These are phyloP conservation scores for Oryza nivara DNA, from an alignment of 176 grass and related monocot species.

Conservation along the genomic window DNA sequence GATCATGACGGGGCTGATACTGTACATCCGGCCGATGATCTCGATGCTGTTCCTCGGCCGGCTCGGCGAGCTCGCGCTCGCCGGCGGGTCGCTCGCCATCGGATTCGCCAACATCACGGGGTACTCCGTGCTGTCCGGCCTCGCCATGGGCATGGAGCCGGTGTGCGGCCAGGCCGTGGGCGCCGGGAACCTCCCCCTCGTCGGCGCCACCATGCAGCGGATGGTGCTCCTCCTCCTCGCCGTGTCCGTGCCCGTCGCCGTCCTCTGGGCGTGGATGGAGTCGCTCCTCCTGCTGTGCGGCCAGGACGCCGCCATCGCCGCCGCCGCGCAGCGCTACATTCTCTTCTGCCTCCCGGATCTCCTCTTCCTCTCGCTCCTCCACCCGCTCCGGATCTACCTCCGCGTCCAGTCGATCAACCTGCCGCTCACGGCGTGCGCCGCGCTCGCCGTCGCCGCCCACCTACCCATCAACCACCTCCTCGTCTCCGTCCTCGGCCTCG, in stretches of 20 bases:
- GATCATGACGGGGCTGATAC: constrained; percentile 80
- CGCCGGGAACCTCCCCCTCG: constrained; percentile 59
- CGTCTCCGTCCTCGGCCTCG: constrained; percentile 64
- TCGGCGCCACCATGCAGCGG: constrained; percentile 77
- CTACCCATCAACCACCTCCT: constrained; percentile 79
- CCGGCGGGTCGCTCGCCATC: constrained; percentile 89
- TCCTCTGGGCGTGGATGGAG: constrained; percentile 80
- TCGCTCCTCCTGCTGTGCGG: constrained; percentile 75
- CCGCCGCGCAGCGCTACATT: constrained; percentile 70
- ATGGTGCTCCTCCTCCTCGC: constrained; percentile 75
- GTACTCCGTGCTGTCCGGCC: constrained; percentile 83
- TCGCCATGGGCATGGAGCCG: constrained; percentile 95
- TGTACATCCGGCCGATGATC: constrained; percentile 90
- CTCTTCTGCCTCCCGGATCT: constrained; percentile 82
- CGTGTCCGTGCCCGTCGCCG: constrained; percentile 60
- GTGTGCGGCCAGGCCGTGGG: constrained; percentile 96
- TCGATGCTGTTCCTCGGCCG: constrained; percentile 94
- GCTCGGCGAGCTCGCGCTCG: constrained; percentile 80
- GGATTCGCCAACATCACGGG: constrained; percentile 97
- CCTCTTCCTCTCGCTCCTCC: constrained; percentile 85
- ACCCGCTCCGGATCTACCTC: constrained; percentile 95
- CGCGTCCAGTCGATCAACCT: constrained; percentile 84
- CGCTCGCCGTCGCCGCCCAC: constrained; percentile 64
- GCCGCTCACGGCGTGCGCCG: constrained; percentile 72
- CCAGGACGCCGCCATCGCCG: constrained; percentile 71